phyloP scores from a whole-genome alignment of 225 moss, liverwort and hornwort species.

The Polytrichum commune region DNA sequence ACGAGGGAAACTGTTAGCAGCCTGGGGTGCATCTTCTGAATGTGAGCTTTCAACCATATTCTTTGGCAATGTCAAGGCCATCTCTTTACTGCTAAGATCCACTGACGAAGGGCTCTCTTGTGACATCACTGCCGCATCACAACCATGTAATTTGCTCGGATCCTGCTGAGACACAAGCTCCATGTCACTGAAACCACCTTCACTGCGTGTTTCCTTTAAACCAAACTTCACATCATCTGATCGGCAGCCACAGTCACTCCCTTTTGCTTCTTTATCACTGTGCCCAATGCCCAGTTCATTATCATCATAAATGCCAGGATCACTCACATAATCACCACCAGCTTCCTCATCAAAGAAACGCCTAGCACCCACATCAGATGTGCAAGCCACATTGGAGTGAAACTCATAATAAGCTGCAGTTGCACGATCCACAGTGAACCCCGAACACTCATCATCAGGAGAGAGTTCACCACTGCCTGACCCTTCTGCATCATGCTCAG shows the following conservation, averaged over 20 bases:
- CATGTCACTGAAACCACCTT: constrained; percentile 46
- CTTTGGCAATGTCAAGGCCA: constrained; percentile 21
- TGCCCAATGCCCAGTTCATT: constrained; percentile 36
- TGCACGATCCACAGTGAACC: constrained; percentile 40
- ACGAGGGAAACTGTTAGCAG: constrained; percentile 21
- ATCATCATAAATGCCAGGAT: constrained; percentile 61
- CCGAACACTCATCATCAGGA: constrained; percentile 38
- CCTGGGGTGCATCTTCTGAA: constrained; percentile 34
- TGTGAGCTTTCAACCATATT: constrained; percentile 12
- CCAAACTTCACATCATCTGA: constrained; percentile 26
- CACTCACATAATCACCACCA: constrained; percentile 69
- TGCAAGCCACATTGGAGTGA: constrained; percentile 40
- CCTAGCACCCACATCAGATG: constrained; percentile 26
- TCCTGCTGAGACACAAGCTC: constrained; percentile 39
- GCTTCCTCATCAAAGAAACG: constrained; percentile 50
- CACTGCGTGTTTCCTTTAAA: constrained; percentile 45
- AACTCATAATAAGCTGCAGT: constrained; percentile 52
- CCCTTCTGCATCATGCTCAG: constrained; percentile 32
- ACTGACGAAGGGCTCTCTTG: constrained; percentile 29
- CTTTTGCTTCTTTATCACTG: constrained; percentile 32
- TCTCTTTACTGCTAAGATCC: constrained; percentile 23
- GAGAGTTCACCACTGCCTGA: constrained; percentile 32
- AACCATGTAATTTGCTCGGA: constrained; percentile 17
- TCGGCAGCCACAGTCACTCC: constrained; percentile 16
- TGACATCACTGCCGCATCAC: constrained; percentile 27